phyloP scores from a whole-genome alignment of 345 rosid genomes.

The Xanthoceras sorbifolium region DNA sequence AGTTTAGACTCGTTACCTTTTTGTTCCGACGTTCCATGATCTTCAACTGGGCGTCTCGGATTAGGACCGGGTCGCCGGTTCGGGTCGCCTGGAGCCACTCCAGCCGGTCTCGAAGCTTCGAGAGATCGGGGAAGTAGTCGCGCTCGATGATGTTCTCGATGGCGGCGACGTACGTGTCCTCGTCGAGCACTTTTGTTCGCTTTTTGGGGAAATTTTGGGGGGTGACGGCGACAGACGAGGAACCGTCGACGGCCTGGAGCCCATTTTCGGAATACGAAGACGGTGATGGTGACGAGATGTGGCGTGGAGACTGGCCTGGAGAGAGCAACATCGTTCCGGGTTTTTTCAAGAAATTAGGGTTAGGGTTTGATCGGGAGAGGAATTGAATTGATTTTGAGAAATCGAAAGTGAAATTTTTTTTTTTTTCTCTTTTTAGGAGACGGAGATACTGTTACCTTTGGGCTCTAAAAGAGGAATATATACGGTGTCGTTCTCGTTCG shows the following conservation, averaged over 20 bases:
- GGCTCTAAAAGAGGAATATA: too few species aligned
- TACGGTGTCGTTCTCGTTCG: not conserved
- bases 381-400: not conserved
- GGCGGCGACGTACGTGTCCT: conserved; percentile 80
- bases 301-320: conserved; percentile 84
- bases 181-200: conserved; percentile 69
- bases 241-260: conserved; percentile 27
- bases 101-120: conserved; percentile 89
- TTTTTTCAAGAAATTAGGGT: conserved; percentile 10
- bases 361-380: conserved; percentile 7
- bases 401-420: too few species aligned
- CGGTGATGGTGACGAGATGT: conserved; percentile 68
- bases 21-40: conserved; percentile 85
- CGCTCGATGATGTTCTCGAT: conserved; percentile 96
- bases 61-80: conserved; percentile 83
- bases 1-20: conserved; percentile 35
- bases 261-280: conserved; percentile 37
- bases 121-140: conserved; percentile 90
- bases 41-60: conserved; percentile 93
- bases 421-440: too few species aligned
- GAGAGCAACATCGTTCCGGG: conserved; percentile 57
- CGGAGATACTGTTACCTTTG: too few species aligned
- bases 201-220: conserved; percentile 44
- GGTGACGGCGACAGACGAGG: conserved; percentile 38
- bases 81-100: conserved; percentile 93